Evolutionary conservation across 2,329 filamentous ascomycete species (phyloP).

Genomic region (Didymella pinodella): DNA sequence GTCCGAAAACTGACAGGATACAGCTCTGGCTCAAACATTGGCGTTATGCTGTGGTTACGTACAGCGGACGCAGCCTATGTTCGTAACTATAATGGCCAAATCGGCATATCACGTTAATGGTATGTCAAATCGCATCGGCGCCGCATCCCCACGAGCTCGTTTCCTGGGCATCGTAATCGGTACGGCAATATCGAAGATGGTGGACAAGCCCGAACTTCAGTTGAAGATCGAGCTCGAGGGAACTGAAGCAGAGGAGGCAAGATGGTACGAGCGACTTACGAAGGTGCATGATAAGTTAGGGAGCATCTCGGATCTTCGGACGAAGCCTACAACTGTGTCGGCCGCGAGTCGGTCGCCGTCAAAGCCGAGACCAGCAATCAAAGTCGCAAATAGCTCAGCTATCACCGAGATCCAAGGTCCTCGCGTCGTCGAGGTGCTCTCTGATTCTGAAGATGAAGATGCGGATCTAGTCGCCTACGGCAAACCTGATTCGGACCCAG

Average conservation of each 20-base stretch:
- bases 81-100: slow-evolving; percentile 72
- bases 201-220: slow-evolving; percentile 71
- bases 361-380: slow-evolving; percentile 22
- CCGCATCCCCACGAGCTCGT: slow-evolving; percentile 76
- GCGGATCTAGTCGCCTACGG: slow-evolving; percentile 78
- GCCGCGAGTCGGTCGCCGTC: slow-evolving; percentile 5
- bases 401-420: slow-evolving; percentile 45
- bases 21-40: slow-evolving; percentile 80
- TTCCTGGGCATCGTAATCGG: slow-evolving; percentile 91
- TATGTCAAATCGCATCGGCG: slow-evolving; percentile 83
- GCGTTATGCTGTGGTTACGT: slow-evolving; percentile 81
- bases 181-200: slow-evolving; percentile 71
- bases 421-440: slow-evolving; percentile 62
- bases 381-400: slow-evolving; percentile 18
- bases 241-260: slow-evolving; percentile 73
- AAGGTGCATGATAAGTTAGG: slow-evolving; percentile 70
- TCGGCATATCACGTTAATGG: slow-evolving; percentile 77
- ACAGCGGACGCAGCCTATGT: slow-evolving; percentile 69
- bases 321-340: background rate
- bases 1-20: slow-evolving; percentile 28
- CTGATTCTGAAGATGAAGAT: slow-evolving; percentile 58
- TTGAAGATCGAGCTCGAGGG: slow-evolving; percentile 89
- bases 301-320: slow-evolving; percentile 28
- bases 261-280: slow-evolving; percentile 75
- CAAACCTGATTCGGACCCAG: slow-evolving; percentile 86